Conservation (phyloP, 305 asterid genomes). For the Ajuga reptans region DNA sequence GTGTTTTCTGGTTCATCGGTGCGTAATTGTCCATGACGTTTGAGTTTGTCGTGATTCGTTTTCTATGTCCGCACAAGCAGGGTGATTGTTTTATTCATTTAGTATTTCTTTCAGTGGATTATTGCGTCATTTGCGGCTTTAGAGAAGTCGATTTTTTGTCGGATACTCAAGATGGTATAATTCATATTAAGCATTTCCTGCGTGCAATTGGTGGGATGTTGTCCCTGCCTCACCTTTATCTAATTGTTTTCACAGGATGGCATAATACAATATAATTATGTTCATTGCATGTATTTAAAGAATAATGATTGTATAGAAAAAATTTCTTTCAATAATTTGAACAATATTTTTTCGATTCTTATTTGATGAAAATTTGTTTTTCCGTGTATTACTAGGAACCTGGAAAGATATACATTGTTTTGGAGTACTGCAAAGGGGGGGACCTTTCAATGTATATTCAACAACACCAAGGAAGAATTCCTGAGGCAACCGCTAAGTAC, state of each 20-base stretch:
- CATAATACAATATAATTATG: neutral
- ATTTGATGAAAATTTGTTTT: conserved; percentile 7
- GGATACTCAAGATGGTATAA: neutral
- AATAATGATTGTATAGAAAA: conserved; percentile 3
- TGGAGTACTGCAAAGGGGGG: conserved; percentile 88
- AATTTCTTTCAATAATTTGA: neutral
- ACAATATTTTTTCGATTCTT: neutral
- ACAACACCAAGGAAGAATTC: conserved; percentile 54
- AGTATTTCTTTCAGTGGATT: neutral
- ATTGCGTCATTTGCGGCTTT: neutral
- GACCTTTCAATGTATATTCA: conserved; percentile 71
- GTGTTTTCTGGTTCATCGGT: neutral
- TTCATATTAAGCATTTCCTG: conserved; percentile 1
- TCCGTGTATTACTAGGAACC: conserved; percentile 47
- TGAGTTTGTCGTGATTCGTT: conserved; percentile 2
- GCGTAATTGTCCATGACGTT: neutral
- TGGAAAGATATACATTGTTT: conserved; percentile 69
- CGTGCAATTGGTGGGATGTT: neutral
- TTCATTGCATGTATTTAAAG: neutral
- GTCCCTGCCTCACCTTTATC: neutral
- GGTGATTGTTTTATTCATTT: neutral
- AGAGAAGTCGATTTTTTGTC: neutral
- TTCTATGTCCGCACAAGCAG: neutral
- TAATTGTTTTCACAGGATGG: neutral
- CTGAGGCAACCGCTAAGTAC: conserved; percentile 69